Percentiles rank a stretch among this genome's conserved stretches.
Conservation (phyloP, 116 monocot species). For the Dioscorea cayenensis region DNA sequence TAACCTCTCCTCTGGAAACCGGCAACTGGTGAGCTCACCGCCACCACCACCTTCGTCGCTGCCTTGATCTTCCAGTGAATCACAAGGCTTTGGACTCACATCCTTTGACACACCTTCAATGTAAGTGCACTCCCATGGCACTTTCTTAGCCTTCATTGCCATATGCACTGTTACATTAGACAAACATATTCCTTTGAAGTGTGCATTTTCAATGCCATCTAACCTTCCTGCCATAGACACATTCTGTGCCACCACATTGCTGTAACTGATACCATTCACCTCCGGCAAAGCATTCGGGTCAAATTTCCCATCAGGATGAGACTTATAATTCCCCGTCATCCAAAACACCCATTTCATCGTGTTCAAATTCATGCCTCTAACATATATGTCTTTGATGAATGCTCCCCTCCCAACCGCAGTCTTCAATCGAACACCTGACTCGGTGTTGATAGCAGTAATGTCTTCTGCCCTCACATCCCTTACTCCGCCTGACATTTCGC, state of each 20-base stretch:
- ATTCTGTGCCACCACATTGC: slow-evolving; percentile 42
- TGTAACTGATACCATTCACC: slow-evolving; percentile 36
- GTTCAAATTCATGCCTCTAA: slow-evolving; percentile 37
- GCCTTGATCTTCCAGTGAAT: background rate
- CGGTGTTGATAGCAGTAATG: slow-evolving; percentile 35
- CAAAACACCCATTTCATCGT: slow-evolving; percentile 68
- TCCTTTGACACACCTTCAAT: slow-evolving; percentile 22
- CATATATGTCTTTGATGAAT: slow-evolving; percentile 39
- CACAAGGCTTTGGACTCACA: slow-evolving; percentile 41
- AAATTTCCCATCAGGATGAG: slow-evolving; percentile 18
- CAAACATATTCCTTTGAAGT: slow-evolving; percentile 42
- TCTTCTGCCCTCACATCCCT: slow-evolving; percentile 23
- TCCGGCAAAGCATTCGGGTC: slow-evolving; percentile 39
- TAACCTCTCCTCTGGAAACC: slow-evolving; percentile 11
- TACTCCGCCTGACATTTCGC: slow-evolving; percentile 46
- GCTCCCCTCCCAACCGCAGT: slow-evolving; percentile 41
- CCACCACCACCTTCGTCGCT: slow-evolving; percentile 11
- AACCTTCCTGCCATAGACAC: slow-evolving; percentile 44
- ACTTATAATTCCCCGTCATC: slow-evolving; percentile 35
- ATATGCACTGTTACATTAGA: slow-evolving; percentile 44
- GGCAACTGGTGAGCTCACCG: slow-evolving; percentile 5
- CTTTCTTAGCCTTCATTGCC: slow-evolving; percentile 25
- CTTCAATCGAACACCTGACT: slow-evolving; percentile 53
- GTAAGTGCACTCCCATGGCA: slow-evolving; percentile 45
- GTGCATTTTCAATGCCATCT: slow-evolving; percentile 30